Evolutionary conservation across 2,329 filamentous ascomycete species (phyloP), one percentile per base, ranked within the genome.

Genomic region (Amesomyces nigricolor): DNA sequence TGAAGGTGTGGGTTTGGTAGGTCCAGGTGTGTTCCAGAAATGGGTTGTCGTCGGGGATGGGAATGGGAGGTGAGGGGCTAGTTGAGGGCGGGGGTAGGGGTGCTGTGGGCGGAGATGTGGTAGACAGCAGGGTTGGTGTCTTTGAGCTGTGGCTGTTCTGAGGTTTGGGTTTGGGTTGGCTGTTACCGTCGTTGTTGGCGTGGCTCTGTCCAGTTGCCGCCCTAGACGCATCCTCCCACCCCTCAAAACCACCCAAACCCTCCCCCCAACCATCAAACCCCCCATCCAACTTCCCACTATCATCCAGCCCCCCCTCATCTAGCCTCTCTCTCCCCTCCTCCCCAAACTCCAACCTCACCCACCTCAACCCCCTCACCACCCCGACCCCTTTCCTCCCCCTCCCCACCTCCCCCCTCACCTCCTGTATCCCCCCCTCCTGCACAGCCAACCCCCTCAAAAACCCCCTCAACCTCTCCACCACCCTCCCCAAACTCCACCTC

Each of bases 371-470:
- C 32, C 11, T 35, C 32, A 35, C 9, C 32, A 13, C 11, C 32
- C 11, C 9, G 3, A 35, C 32, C 6, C 32, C 32, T 13, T 35
- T 35, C 32, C 32, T 35, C 32, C 32, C 32, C 11, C 6, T 7
- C 32, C 6, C 9, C 32, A 10, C 11, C 30, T 10, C 32, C 32
- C 32, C 32, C 7, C 9, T 35, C 32, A 35, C 32, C 1, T 9
- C 32, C 32, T 65, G 65, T 7, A 84, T 75, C 0, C 62, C 67
- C 4, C 69, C 66, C 61, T 83, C 80, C 60, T 85, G 82, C 1
- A 64, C 37, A 0, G 76, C 73, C 1, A 74, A 70, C 0, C 75
- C 67, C 11, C 68, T 69, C 10, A 85, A 59, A 45, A 85, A 81
- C 0, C 60, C 53, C 1, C 72, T 65, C 4, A 86, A 65, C n/a